Evolutionary conservation across 371 early-diverging fungal genomes (phyloP).

Genomic region (Mortierella sp.): DNA sequence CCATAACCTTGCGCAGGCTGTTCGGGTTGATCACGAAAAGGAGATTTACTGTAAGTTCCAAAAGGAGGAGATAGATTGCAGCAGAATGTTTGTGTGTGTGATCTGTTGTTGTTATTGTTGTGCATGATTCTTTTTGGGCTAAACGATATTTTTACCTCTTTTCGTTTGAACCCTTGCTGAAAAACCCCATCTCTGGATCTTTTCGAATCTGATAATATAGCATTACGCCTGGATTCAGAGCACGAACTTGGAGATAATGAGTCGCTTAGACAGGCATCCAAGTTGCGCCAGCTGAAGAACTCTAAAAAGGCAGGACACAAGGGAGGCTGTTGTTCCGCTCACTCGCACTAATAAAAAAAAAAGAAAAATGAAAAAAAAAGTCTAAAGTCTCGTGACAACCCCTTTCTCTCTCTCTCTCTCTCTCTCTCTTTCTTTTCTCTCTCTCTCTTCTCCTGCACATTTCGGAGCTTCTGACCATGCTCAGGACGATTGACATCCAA

Average conservation of each 20-base stretch:
- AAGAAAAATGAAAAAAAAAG: not conserved
- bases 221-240: constrained; percentile 30
- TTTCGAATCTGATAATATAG: constrained; percentile 11
- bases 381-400: not conserved
- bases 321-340: constrained; percentile 41
- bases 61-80: too few species aligned
- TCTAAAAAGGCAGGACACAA: constrained; percentile 23
- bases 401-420: not conserved
- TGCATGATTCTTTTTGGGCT: not conserved
- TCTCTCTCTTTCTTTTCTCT: not conserved
- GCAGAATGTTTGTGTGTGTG: too few species aligned
- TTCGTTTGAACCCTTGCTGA: not conserved
- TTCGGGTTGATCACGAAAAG: constrained; percentile 29
- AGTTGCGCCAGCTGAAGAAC: constrained; percentile 41
- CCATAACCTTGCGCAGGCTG: constrained; percentile 56
- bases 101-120: not conserved
- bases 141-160: not conserved
- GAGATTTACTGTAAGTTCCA: constrained; percentile 43
- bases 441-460: constrained; percentile 5
- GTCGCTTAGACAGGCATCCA: constrained; percentile 44
- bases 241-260: constrained; percentile 50
- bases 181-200: not conserved
- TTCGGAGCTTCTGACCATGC: not conserved
- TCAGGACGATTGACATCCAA: not conserved
- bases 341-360: not conserved